Base-by-base conservation (phyloP, 108 stramenopile species). In the Cyclotella choctawhatcheeana region DNA sequence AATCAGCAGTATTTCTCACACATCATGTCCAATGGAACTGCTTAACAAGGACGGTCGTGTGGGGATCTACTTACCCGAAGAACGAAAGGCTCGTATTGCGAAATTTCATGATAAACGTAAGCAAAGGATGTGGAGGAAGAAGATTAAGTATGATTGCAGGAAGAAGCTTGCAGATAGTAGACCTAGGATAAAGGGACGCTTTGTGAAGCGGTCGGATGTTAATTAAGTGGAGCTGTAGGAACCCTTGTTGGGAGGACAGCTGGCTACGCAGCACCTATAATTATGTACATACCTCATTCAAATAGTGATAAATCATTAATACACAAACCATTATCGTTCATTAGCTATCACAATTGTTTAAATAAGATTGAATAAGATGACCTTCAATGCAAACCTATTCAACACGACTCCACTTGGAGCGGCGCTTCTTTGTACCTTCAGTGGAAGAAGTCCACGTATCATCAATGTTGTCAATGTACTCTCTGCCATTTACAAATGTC, bases 101-200 rank as follows among this genome's bases (percentile, higher is more conserved):
- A 90, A 94, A 51, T 99, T 99, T 65, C 97, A 97, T 69, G 89
- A 93, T 43, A 97, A 97, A 79, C 89, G 97, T 33, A 92, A 89
- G 68, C 90, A 85, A 69, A 89, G 98, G 27, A 94, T 98, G 59
- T 99, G 98, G 98, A 82, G 97, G 54, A 99, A 99, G 80, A 88
- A 94, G 37, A 98, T 99, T 82, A 99, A 99, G 74, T 99, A 99
- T 80, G 97, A 97, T 80, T 99, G 99, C 71, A 86, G 99, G 30
- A 99, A 99, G 82, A 97, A 97, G 76, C 77, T 99, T 18, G 99
- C 99, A 8, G 99, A 99, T 62, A 92, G 89, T 44, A 87, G 99
- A 22, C 99, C 99, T 21, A 88, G 98, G n/a, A 94, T 99, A 67
- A 99, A 99, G 86, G 98, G 98, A 29, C 92, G 98, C 24, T 99